These are phyloP conservation scores for Daldinia sp. DNA, from an alignment of 2,329 filamentous ascomycete genomes.

Conservation along the genomic window DNA sequence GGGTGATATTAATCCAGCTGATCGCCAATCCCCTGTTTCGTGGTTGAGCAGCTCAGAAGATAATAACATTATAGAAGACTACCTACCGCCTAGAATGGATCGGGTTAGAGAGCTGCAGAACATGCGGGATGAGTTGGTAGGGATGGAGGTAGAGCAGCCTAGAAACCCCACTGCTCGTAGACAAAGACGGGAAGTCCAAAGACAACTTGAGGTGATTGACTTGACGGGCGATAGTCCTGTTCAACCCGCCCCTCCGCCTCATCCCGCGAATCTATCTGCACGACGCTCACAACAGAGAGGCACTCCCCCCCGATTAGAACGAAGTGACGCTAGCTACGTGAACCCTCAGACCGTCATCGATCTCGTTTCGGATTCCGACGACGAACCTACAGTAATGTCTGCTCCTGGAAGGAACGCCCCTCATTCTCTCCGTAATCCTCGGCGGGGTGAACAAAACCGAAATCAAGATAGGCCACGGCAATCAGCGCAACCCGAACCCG, in stretches of 20 bases:
- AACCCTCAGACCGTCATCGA: constrained; percentile 39
- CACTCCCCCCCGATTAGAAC: constrained; percentile 41
- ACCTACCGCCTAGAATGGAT: constrained; percentile 6
- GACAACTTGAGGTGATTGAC: constrained; percentile 40
- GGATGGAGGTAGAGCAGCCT: constrained; percentile 34
- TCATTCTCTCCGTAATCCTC: constrained; percentile 8
- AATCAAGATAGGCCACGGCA: neutral
- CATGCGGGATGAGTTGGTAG: constrained; percentile 40
- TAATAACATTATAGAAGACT: neutral
- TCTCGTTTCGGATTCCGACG: constrained; percentile 45
- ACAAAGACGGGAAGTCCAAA: constrained; percentile 14
- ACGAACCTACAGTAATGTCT: constrained; percentile 29
- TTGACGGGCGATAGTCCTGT: constrained; percentile 40
- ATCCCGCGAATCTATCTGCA: constrained; percentile 37
- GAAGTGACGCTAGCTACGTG: constrained; percentile 45
- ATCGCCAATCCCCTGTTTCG: neutral
- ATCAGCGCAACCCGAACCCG: neutral
- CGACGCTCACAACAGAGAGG: constrained; percentile 37
- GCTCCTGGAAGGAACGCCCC: constrained; percentile 7
- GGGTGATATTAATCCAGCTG: neutral
- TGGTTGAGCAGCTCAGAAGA: neutral
- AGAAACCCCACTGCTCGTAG: constrained; percentile 12
- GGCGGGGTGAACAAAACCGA: constrained; percentile 4
- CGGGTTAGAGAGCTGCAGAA: neutral
- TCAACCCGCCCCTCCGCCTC: constrained; percentile 15